phyloP scores from a whole-genome alignment of 192 early-diverging fungal species.

The Coemansia sp. region DNA sequence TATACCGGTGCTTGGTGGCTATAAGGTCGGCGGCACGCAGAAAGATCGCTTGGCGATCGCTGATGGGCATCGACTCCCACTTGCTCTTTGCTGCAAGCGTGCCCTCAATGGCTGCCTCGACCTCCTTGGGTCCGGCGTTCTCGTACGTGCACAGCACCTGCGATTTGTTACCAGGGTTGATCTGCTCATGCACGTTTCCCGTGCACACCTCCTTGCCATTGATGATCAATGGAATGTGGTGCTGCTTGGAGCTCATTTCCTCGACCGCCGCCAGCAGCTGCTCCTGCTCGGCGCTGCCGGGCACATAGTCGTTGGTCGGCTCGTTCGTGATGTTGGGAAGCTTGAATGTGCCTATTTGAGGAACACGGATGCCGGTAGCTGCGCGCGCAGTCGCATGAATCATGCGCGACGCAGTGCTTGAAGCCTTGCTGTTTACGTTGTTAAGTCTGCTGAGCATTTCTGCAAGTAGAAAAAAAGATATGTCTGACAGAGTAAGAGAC shows the following conservation, averaged over 20 bases:
- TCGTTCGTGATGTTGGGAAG: constrained; percentile 85
- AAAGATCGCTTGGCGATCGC: constrained; percentile 93
- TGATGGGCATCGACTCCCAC: constrained; percentile 94
- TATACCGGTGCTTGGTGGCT: constrained; percentile 85
- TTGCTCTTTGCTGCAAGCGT: constrained; percentile 78
- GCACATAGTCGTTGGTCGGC: constrained; percentile 80
- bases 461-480: not conserved
- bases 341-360: constrained; percentile 74
- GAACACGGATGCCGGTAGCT: constrained; percentile 43
- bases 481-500: not conserved
- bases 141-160: constrained; percentile 80
- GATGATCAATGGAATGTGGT: constrained; percentile 80
- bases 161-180: constrained; percentile 81
- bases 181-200: constrained; percentile 68
- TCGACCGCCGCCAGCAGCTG: constrained; percentile 77
- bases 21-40: constrained; percentile 96
- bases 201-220: constrained; percentile 82
- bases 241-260: constrained; percentile 65
- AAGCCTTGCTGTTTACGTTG: constrained; percentile 14
- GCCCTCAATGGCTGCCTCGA: constrained; percentile 82
- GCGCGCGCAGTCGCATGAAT: constrained; percentile 3
- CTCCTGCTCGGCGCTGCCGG: constrained; percentile 70
- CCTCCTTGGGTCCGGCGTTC: constrained; percentile 71
- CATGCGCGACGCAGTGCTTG: not conserved
- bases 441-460: constrained; percentile 23